These are phyloP conservation scores for Colletotrichum musicola DNA, from an alignment of 2,329 filamentous ascomycete species.

Conservation along the genomic window DNA sequence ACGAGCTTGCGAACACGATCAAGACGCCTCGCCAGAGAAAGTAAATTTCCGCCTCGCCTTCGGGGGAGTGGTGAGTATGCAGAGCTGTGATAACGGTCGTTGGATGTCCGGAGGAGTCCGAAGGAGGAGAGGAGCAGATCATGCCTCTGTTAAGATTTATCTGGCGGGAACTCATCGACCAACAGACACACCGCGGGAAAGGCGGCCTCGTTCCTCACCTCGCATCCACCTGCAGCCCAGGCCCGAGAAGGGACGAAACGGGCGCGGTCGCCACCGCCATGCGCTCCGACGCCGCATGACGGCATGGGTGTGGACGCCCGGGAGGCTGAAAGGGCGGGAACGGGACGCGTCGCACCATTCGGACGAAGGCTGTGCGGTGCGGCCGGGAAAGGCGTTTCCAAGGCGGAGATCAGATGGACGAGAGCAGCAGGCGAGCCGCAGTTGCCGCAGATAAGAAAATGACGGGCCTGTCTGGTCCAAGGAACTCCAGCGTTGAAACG, in stretches of 20 bases:
- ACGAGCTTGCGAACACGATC: not conserved
- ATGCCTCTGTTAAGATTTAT: slow-evolving; percentile 18
- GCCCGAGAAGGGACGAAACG: slow-evolving; percentile 26
- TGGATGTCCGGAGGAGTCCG: too few species aligned
- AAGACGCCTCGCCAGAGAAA: not conserved
- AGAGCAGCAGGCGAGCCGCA: not conserved
- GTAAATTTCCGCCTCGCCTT: not conserved
- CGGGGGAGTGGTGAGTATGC: too few species aligned
- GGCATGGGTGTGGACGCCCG: slow-evolving; percentile 6
- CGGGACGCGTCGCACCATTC: slow-evolving; percentile 32
- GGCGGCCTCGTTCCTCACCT: slow-evolving; percentile 13
- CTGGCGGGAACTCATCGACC: slow-evolving; percentile 9
- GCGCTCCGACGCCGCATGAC: slow-evolving; percentile 19
- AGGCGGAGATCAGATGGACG: not conserved
- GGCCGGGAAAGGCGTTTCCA: slow-evolving; percentile 17
- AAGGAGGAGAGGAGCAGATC: not conserved
- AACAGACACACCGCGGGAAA: not conserved
- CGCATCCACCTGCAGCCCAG: not conserved
- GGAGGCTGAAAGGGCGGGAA: slow-evolving; percentile 16
- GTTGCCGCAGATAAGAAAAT: too few species aligned
- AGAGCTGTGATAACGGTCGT: not conserved
- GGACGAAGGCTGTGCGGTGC: slow-evolving; percentile 30
- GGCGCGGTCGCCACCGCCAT: slow-evolving; percentile 14
- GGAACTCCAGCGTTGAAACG: too few species aligned
- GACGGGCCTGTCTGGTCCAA: too few species aligned